phyloP scores from a whole-genome alignment of 176 grass and related monocot species.

The bread wheat (Triticum aestivum) region DNA sequence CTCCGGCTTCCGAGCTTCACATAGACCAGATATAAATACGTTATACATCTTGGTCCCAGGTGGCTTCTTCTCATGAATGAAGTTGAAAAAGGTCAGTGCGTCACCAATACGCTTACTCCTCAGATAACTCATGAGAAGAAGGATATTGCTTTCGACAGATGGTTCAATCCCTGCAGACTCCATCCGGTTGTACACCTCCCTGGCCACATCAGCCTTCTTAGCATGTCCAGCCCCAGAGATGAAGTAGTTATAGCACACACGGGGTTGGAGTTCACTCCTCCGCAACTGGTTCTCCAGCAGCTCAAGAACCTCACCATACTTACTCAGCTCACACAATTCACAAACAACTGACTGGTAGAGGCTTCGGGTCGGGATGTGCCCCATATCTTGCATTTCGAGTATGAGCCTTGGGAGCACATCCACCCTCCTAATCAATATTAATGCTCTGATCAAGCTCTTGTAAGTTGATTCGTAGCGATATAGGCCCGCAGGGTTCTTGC shows the following conservation, averaged over 20 bases:
- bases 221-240: conserved; percentile 73
- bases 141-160: conserved; percentile 48
- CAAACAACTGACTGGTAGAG: conserved; percentile 70
- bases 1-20: conserved; percentile 65
- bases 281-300: conserved; percentile 70
- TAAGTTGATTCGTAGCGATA: conserved; percentile 75
- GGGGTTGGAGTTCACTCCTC: conserved; percentile 47
- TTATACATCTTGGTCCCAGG: conserved; percentile 75
- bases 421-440: conserved; percentile 55
- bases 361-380: conserved; percentile 59
- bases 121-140: conserved; percentile 82
- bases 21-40: conserved; percentile 78
- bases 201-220: conserved; percentile 73
- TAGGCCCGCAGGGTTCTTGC: conserved; percentile 38
- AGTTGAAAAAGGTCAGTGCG: conserved; percentile 64
- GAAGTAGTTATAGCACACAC: conserved; percentile 80
- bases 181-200: conserved; percentile 73
- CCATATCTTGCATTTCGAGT: conserved; percentile 93
- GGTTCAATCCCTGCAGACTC: conserved; percentile 61
- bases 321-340: conserved; percentile 68
- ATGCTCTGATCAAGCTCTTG: conserved; percentile 75
- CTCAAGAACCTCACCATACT: conserved; percentile 55
- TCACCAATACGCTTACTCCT: conserved; percentile 78
- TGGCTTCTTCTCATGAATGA: conserved; percentile 55
- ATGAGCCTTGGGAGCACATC: conserved; percentile 73